Evolutionary conservation across 2,329 filamentous ascomycete genomes (phyloP), one percentile per base, ranked within the genome.

Genomic region (Neospermospora avenae): DNA sequence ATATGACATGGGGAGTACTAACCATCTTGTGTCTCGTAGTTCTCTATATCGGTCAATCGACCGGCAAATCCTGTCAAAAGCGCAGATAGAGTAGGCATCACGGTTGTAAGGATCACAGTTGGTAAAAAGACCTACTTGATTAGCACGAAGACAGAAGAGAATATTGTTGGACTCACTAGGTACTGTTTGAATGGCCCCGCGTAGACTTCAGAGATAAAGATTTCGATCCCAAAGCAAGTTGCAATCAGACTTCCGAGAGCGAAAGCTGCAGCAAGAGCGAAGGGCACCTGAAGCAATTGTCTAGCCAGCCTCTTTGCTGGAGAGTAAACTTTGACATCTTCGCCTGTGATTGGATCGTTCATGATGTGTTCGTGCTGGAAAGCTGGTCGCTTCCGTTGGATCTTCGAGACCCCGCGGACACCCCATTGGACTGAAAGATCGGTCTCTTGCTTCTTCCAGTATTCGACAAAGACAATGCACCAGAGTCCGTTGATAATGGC

Each of bases 121-220:
- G 95, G 95, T 6, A 96, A 77, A 75, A 96, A 97, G 25, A 89
- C 84, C 89, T 93, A 41, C 3, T n/a, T 16, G 5, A 25, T 72
- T 62, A 67, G 41, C 13, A 24, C 48, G 63, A 62, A 16, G 54
- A 49, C 13, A 45, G 3, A 10, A 28, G 28, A n/a, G 14, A 18
- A 14, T 20, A 14, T 24, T 1, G 53, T 34, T 18, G 4, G 31
- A 75, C 85, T 74, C 74, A 93, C 91, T 67, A 99, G 74, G 61
- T 96, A 87, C 20, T 84, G 83, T 77, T 98, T 96, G 65, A 96
- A 85, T 0, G 92, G 91, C 0, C 95, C 95, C 61, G 87, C 84
- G 74, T 99, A 98, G 16, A 98, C 86, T 74, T 99, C 92, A 0
- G 90, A 93, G 67, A 99, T 91, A 76, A 98, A 97, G 34, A 98